Conservation (phyloP, 1,284 basidiomycete species). For the Phlebopus sp. region DNA sequence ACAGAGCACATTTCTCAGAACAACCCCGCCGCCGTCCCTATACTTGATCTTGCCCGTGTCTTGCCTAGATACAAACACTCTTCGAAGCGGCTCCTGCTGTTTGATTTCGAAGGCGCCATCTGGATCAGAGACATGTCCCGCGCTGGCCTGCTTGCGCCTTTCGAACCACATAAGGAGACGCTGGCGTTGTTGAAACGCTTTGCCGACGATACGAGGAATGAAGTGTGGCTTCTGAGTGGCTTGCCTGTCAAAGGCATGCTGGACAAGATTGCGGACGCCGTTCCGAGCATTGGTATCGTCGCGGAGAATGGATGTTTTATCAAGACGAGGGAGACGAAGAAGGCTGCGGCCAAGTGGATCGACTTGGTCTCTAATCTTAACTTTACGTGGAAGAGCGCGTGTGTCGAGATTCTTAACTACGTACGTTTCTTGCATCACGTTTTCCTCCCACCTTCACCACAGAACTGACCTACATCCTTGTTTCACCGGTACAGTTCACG, state of each 20-base stretch:
- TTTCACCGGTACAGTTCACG: slow-evolving; percentile 60
- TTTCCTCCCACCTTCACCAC: neutral
- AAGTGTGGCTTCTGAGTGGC: slow-evolving; percentile 83
- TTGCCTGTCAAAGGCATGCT: slow-evolving; percentile 61
- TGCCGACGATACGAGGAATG: slow-evolving; percentile 63
- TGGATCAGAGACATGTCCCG: slow-evolving; percentile 58
- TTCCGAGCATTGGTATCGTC: slow-evolving; percentile 76
- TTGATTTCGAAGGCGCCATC: slow-evolving; percentile 81
- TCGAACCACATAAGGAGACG: slow-evolving; percentile 53
- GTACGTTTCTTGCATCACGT: slow-evolving; percentile 45
- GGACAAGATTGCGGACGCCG: slow-evolving; percentile 56
- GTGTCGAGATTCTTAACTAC: slow-evolving; percentile 79
- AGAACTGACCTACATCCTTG: too few relatives aligned
- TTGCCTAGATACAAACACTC: slow-evolving; percentile 64
- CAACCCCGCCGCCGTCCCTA: slow-evolving; percentile 41
- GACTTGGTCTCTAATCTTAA: slow-evolving; percentile 79
- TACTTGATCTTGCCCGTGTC: slow-evolving; percentile 50
- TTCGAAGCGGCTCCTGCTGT: slow-evolving; percentile 60
- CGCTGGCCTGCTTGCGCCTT: slow-evolving; percentile 40
- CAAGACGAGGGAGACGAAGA: slow-evolving; percentile 45
- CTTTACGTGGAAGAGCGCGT: slow-evolving; percentile 75
- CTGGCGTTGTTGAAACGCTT: slow-evolving; percentile 61
- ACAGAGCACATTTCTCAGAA: slow-evolving; percentile 51
- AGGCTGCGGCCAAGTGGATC: slow-evolving; percentile 55
- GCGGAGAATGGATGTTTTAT: slow-evolving; percentile 89